Evolutionary conservation across 2,329 filamentous ascomycete genomes (phyloP).

Genomic region (Diplocarpon mali): DNA sequence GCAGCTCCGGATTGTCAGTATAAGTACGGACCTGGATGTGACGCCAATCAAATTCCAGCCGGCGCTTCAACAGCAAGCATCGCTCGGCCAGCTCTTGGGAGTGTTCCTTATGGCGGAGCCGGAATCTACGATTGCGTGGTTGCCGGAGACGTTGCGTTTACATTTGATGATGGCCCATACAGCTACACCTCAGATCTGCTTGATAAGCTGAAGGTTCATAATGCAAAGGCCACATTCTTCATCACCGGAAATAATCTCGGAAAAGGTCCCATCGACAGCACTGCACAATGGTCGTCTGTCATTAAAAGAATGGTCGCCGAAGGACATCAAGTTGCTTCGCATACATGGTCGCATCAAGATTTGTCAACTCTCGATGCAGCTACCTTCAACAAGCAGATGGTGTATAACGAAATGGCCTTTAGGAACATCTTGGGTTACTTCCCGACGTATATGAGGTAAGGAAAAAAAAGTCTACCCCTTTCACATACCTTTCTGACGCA

Average conservation of each 20-base stretch:
- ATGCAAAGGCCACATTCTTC: conserved; percentile 52
- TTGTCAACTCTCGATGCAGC: conserved; percentile 33
- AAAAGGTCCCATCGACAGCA: conserved; percentile 27
- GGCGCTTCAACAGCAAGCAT: conserved; percentile 45
- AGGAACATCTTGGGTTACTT: conserved; percentile 43
- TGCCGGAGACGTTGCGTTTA: conserved; percentile 44
- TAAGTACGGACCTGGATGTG: conserved; percentile 48
- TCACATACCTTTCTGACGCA: neutral
- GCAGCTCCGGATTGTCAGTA: conserved; percentile 51
- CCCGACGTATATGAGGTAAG: conserved; percentile 38
- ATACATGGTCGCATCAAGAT: conserved; percentile 43
- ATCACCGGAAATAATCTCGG: conserved; percentile 47
- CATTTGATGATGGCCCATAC: conserved; percentile 57
- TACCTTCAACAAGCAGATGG: conserved; percentile 37
- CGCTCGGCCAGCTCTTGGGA: conserved; percentile 38
- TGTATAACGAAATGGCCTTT: conserved; percentile 43
- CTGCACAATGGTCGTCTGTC: conserved; percentile 34
- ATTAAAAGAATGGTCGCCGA: conserved; percentile 30
- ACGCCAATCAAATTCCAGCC: conserved; percentile 43
- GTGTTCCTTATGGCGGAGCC: conserved; percentile 42
- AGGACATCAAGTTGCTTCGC: conserved; percentile 49
- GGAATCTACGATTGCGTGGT: conserved; percentile 43
- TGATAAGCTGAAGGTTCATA: conserved; percentile 46
- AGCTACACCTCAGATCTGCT: conserved; percentile 54
- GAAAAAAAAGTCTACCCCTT: neutral